Conservation (phyloP, 2,329 filamentous ascomycete genomes). For the Neofusicoccum cordaticola region DNA sequence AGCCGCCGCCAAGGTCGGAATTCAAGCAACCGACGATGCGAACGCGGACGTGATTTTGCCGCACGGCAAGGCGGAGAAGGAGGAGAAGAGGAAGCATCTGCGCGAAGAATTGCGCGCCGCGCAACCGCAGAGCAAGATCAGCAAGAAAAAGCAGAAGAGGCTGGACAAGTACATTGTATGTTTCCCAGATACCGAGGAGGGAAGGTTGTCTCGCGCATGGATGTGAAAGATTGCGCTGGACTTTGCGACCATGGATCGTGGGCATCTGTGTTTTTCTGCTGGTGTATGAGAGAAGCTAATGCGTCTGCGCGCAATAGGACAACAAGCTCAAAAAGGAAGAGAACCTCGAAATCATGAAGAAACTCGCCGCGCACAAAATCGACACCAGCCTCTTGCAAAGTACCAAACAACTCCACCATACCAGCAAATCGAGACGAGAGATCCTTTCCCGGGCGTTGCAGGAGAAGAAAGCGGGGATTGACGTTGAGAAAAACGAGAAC, state of each 20-base stretch:
- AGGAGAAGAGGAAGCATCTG: slow-evolving; percentile 51
- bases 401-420: slow-evolving; percentile 71
- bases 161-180: slow-evolving; percentile 66
- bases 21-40: slow-evolving; percentile 46
- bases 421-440: slow-evolving; percentile 68
- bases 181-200: background rate
- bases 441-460: slow-evolving; percentile 61
- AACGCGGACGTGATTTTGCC: slow-evolving; percentile 53
- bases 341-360: slow-evolving; percentile 77
- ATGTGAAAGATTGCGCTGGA: background rate
- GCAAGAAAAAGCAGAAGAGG: slow-evolving; percentile 64
- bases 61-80: slow-evolving; percentile 51
- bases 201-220: background rate
- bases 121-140: slow-evolving; percentile 55
- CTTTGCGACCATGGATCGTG: background rate
- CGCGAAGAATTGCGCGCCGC: slow-evolving; percentile 54
- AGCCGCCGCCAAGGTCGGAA: slow-evolving; percentile 28
- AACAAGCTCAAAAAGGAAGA: slow-evolving; percentile 94
- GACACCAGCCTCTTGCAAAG: slow-evolving; percentile 81
- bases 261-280: background rate
- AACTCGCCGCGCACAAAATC: slow-evolving; percentile 73
- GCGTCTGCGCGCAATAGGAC: slow-evolving; percentile 50
- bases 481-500: slow-evolving; percentile 53
- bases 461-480: slow-evolving; percentile 63
- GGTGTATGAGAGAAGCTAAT: background rate